These are phyloP conservation scores for Galerina marginata DNA, from an alignment of 768 basidiomycete genomes.

Conservation along the genomic window DNA sequence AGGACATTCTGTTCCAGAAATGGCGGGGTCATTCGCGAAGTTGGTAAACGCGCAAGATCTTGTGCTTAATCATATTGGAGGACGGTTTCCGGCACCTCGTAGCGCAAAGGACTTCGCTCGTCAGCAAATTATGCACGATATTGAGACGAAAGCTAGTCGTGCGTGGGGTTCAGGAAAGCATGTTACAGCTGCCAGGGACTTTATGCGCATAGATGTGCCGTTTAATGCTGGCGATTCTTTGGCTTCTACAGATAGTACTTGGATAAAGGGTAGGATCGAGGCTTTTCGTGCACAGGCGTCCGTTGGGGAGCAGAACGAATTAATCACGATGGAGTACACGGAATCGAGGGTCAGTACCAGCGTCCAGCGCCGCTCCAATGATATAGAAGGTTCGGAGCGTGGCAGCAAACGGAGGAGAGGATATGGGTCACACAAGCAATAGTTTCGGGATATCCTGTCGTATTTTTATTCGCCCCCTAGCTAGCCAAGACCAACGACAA, in stretches of 20 bases:
- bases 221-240: constrained; percentile 4
- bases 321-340: not conserved
- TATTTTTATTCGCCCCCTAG: no score
- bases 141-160: constrained; percentile 65
- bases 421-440: not conserved
- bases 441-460: no score
- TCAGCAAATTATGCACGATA: constrained; percentile 58
- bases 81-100: constrained; percentile 64
- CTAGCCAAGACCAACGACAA: no score
- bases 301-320: not conserved
- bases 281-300: not conserved
- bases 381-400: not conserved
- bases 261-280: not conserved
- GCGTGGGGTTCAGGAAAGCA: constrained; percentile 55
- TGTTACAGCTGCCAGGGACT: constrained; percentile 64
- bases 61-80: constrained; percentile 80
- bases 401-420: constrained; percentile 12
- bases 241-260: not conserved
- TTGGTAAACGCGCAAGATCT: constrained; percentile 61
- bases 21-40: constrained; percentile 80
- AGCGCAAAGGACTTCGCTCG: constrained; percentile 39
- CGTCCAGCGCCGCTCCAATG: not conserved
- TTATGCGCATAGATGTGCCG: constrained; percentile 51
- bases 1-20: constrained; percentile 80
- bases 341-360: not conserved